These are phyloP conservation scores for Aspergillus cristatus DNA, from an alignment of 495 filamentous ascomycete genomes.

Conservation along the genomic window DNA sequence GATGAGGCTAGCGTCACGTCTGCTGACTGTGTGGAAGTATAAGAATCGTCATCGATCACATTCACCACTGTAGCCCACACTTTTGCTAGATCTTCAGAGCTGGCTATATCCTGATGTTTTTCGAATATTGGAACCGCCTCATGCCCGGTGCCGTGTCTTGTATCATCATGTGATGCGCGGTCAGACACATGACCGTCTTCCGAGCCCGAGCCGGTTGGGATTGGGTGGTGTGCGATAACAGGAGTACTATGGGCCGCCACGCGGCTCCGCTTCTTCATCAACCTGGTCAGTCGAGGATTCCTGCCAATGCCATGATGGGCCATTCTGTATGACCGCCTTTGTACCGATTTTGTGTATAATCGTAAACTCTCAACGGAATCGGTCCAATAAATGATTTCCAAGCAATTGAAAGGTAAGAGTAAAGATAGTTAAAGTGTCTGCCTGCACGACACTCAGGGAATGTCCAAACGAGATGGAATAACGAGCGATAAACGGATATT, in stretches of 20 bases:
- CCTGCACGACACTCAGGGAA: constrained; percentile 13
- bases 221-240: too few relatives aligned
- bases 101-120: constrained; percentile 8
- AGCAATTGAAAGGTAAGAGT: constrained; percentile 1
- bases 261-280: constrained; percentile 6
- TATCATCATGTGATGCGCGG: too few relatives aligned
- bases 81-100: constrained; percentile 3
- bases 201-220: too few relatives aligned
- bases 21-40: not conserved
- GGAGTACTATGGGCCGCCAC: too few relatives aligned
- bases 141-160: too few relatives aligned
- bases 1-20: not conserved
- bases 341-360: too few relatives aligned
- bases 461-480: too few relatives aligned
- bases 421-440: constrained; percentile 11
- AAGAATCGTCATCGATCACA: constrained; percentile 1
- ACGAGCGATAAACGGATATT: too few relatives aligned
- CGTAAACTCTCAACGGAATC: too few relatives aligned
- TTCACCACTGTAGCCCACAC: constrained; percentile 1
- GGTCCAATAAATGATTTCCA: too few relatives aligned
- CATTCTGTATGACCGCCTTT: constrained; percentile 9
- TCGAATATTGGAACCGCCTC: not conserved
- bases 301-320: constrained; percentile 12
- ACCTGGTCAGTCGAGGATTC: constrained; percentile 13
- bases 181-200: too few relatives aligned